These are phyloP conservation scores for Trametes gibbosa DNA, from an alignment of 768 basidiomycete species.

Conservation along the genomic window DNA sequence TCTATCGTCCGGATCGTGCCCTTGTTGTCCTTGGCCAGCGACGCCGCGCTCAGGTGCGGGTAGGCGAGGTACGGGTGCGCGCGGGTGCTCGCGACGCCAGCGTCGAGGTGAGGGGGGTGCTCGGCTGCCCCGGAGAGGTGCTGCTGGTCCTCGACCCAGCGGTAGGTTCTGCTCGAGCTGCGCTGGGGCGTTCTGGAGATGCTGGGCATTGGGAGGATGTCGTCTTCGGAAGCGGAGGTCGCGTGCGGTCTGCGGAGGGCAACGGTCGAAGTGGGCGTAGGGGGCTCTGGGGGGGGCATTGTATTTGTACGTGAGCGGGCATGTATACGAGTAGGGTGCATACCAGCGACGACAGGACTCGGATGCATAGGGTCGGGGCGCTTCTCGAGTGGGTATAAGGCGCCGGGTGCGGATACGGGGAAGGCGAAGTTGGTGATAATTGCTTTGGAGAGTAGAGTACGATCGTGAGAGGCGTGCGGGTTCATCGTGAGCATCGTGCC, in stretches of 20 bases:
- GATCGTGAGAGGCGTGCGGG: slow-evolving; percentile 17
- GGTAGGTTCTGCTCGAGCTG: slow-evolving; percentile 40
- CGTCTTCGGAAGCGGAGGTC: slow-evolving; percentile 11
- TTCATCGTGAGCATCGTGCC: slow-evolving; percentile 18
- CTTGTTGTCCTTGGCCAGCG: slow-evolving; percentile 26
- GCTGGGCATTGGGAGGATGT: slow-evolving; percentile 13
- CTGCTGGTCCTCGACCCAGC: slow-evolving; percentile 45
- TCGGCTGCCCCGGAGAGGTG: slow-evolving; percentile 21
- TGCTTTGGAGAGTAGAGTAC: slow-evolving; percentile 11
- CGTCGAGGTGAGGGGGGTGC: slow-evolving; percentile 24
- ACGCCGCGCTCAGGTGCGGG: slow-evolving; percentile 33
- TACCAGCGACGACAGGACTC: slow-evolving; percentile 16
- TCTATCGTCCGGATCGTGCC: slow-evolving; percentile 37
- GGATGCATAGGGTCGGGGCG: slow-evolving; percentile 6
- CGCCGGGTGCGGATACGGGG: slow-evolving; percentile 1
- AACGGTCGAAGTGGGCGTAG: slow-evolving; percentile 17
- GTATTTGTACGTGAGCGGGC: background rate
- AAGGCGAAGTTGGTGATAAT: slow-evolving; percentile 16
- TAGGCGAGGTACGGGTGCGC: slow-evolving; percentile 40
- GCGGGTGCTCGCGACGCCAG: slow-evolving; percentile 8
- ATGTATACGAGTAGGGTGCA: background rate
- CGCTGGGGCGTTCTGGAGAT: slow-evolving; percentile 27
- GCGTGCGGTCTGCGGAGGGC: slow-evolving; percentile 10
- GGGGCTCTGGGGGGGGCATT: slow-evolving; percentile 10
- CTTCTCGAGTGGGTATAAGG: slow-evolving; percentile 13